These are phyloP conservation scores for Penicillium soppii DNA, from an alignment of 495 filamentous ascomycete species.

Conservation along the genomic window DNA sequence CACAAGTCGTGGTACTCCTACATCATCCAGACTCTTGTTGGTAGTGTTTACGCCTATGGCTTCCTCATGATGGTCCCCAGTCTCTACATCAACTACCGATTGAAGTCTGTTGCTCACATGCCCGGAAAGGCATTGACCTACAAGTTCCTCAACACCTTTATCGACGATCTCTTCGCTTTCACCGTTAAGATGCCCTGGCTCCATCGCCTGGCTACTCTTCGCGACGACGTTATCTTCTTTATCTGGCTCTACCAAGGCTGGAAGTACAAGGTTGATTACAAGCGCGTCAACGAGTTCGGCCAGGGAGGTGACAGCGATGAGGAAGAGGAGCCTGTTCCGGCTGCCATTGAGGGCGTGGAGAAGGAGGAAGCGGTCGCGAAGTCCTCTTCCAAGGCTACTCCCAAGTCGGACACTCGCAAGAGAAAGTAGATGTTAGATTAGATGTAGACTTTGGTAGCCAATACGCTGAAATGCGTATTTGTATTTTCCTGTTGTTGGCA, in stretches of 20 bases:
- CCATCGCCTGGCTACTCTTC: slow-evolving; percentile 88
- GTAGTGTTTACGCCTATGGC: slow-evolving; percentile 95
- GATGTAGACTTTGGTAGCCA: neutral
- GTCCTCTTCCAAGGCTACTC: slow-evolving; percentile 34
- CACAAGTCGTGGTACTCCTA: slow-evolving; percentile 99
- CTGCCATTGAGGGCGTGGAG: slow-evolving; percentile 37
- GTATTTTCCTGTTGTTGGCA: neutral
- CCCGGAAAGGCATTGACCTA: slow-evolving; percentile 94
- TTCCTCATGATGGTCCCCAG: slow-evolving; percentile 99
- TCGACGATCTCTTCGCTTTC: slow-evolving; percentile 90
- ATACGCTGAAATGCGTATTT: neutral
- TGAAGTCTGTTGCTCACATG: slow-evolving; percentile 98
- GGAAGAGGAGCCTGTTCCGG: slow-evolving; percentile 51
- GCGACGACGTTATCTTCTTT: slow-evolving; percentile 98
- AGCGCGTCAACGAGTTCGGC: slow-evolving; percentile 93
- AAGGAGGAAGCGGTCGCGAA: slow-evolving; percentile 29
- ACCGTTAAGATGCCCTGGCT: slow-evolving; percentile 99
- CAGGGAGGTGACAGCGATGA: slow-evolving; percentile 90
- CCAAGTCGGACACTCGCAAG: slow-evolving; percentile 38
- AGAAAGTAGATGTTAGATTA: slow-evolving; percentile 33
- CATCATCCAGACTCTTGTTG: slow-evolving; percentile 86
- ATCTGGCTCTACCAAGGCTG: slow-evolving; percentile 95
- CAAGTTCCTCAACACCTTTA: slow-evolving; percentile 86
- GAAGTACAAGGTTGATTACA: slow-evolving; percentile 90
- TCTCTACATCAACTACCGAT: slow-evolving; percentile 97